Evolutionary conservation across 2,329 filamentous ascomycete species (phyloP), one percentile per base, ranked within the genome.

Genomic region (Lachnellula willkommii): DNA sequence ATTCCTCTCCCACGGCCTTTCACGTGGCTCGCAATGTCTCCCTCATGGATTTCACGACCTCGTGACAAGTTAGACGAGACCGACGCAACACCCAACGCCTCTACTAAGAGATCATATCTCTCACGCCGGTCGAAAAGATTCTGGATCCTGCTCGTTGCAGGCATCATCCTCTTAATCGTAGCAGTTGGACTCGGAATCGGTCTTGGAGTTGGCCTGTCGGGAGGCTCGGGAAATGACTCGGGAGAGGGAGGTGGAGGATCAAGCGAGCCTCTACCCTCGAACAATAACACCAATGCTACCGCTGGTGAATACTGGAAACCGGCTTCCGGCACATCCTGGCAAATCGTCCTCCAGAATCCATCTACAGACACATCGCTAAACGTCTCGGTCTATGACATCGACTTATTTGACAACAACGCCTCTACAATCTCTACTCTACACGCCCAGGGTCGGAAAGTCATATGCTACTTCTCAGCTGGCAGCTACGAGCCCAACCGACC

Each of bases 381-480:
- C 60, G 46, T 58, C 56, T 45, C 49, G 7, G 53, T 59, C n/a
- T 66, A 71, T 68, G 65, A 78, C 62, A 69, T 75, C 64, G 70
- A 70, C 47, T 60, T 64, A 15, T 60, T 66, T 9, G 63, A 86
- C 68, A 80, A 79, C 53, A 68, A 72, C 9, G 70, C 72, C 11
- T 65, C 70, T 6, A 74, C 71, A 1, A 78, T 84, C 47, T 56
- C 68, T 4, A 66, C 68, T 4, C 71, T 84, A 12, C 78, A 83
- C 42, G 58, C 60, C 2, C 65, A 75, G 36, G 79, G 77, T 5
- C 80, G 80, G 65, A 82, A 79, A 58, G 79, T 88, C 53, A 83
- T 89, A 56, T 90, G 87, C 74, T 89, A 90, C 71, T 89, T 89
- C 72, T 85, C 82, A 52, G 85, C 84, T 0, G 87, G 87, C 1